Evolutionary conservation across 2,329 filamentous ascomycete species (phyloP), one percentile per base, ranked within the genome.

Genomic region (Claviceps sp.): DNA sequence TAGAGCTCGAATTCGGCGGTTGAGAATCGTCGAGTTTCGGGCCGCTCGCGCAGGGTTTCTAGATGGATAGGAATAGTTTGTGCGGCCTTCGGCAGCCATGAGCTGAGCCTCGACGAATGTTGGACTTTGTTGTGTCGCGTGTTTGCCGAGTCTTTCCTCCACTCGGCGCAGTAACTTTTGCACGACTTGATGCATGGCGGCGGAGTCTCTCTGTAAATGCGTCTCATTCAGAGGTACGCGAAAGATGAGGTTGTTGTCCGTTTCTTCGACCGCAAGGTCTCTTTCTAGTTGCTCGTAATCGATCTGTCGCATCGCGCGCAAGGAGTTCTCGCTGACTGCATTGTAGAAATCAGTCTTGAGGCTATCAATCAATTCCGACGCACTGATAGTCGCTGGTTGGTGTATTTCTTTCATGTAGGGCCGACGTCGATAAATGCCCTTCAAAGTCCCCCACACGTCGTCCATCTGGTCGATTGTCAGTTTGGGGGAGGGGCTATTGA

Each of bases 371-470:
- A 65, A 57, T 13, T 62, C 57, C 8, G 61, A 64, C 9, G 57
- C 54, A 13, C 59, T 55, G 20, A 63, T 49, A 5, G 58, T 60
- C 5, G 60, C 61, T 23, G 66, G 66, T 7, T 58, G 60, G 29
- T 64, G 53, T 16, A 67, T 60, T 39, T 68, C 65, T 53, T 66
- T 66, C 62, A 68, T 62, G n/a, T 58, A 68, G 1, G 66, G 65
- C 5, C 65, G 61, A n/a, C 59, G 59, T 11, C 49, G 55, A 48
- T 63, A 62, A 17, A 68, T 57, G 4, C 55, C 52, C 54, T 66
- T 68, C 36, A 68, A 49, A 1, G 55, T 53, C 3, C 54, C 45
- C 65, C 66, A 68, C 2, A 69, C 43, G 3, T 56, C 50, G 9
- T 65, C 58, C 62, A 65, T 66, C 51, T 69, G 62, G 17, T 59